Evolutionary conservation across 176 grass and related monocot genomes (phyloP), one percentile per base, ranked within the genome.

Genomic region (Ananas comosus): DNA sequence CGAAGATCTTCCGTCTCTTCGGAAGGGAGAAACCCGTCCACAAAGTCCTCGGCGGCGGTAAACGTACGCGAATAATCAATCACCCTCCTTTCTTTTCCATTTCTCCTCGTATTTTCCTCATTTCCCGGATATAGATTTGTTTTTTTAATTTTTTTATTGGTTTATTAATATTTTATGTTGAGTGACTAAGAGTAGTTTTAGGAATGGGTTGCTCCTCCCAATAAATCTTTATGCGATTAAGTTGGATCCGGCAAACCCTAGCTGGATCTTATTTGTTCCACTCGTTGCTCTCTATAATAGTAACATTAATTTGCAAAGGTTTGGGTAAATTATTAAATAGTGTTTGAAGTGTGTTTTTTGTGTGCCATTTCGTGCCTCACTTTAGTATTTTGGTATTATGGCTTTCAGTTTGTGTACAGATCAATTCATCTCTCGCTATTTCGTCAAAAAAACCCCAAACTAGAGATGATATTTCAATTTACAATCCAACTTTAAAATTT

Each of bases 1-100:
- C 82, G 1, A 75, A 67, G 66, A 76, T 78, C 66, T 80, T 83
- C 64, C 68, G 83, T 51, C 71, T 91, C 17, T 73, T 91, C 21
- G 85, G 92, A 23, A 73, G 82, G 69, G 85, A 91, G 64, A 88
- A 83, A 50, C 82, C 88, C 42, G 85, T 91, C 18, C 92, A 96
- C 68, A 69, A 64, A 79, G 88, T 83, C 4, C 81, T 96, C 58
- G 88, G 92, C 19, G 88, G 88, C 48, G 85, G 92, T 33, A 91
- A 89, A 88, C 80, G 92, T 96, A 82, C 1, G 83, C 33, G 33
- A 42, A 42, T 42, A 0, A 9, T 72, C 69, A 47, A 23, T 23
- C 22, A 23, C 22, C 58, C n/a, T 21, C 63, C 17, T 24, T 16
- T 13, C 52, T 18, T 75, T 72, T 47, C 42, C 14, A 64, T 69